Conservation (phyloP, 1,284 basidiomycete genomes). For the Trichosporon ovoides region DNA sequence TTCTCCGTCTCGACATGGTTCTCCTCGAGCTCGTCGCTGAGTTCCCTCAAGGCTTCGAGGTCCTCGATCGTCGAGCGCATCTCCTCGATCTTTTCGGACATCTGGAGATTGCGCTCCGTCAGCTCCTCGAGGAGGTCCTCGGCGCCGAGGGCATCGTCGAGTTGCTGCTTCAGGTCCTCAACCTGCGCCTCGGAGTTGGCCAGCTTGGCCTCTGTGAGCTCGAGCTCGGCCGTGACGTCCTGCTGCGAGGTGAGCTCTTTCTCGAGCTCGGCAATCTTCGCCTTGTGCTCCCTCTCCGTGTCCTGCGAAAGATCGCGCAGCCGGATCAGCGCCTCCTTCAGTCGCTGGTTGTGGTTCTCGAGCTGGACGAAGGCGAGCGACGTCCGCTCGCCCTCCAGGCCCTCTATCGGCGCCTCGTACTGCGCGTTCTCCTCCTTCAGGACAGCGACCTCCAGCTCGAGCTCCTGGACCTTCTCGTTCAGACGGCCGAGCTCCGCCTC, state of each 20-base stretch:
- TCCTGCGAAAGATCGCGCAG: conserved; percentile 83
- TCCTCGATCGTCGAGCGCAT: conserved; percentile 94
- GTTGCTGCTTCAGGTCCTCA: conserved; percentile 87
- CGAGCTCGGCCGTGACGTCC: conserved; percentile 58
- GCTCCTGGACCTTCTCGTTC: conserved; percentile 69
- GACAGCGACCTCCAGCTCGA: conserved; percentile 78
- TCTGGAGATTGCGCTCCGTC: conserved; percentile 86
- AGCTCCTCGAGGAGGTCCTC: conserved; percentile 95
- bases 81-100: conserved; percentile 91
- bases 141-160: conserved; percentile 90
- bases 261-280: conserved; percentile 79
- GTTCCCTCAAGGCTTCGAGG: conserved; percentile 88
- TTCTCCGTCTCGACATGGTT: conserved; percentile 93
- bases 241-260: conserved; percentile 62
- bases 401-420: conserved; percentile 50
- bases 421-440: conserved; percentile 58
- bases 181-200: conserved; percentile 81
- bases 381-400: conserved; percentile 54
- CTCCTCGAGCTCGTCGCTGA: conserved; percentile 96
- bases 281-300: conserved; percentile 76
- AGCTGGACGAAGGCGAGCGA: conserved; percentile 82
- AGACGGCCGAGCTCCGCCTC: conserved; percentile 70
- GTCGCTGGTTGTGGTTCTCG: conserved; percentile 90
- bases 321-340: conserved; percentile 90
- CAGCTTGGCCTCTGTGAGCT: conserved; percentile 70